A percentile compares a stretch with the other conserved stretches of the same genome.
phyloP scores from a whole-genome alignment of 2,329 filamentous ascomycete genomes.

The Monosporascus cannonballus region DNA sequence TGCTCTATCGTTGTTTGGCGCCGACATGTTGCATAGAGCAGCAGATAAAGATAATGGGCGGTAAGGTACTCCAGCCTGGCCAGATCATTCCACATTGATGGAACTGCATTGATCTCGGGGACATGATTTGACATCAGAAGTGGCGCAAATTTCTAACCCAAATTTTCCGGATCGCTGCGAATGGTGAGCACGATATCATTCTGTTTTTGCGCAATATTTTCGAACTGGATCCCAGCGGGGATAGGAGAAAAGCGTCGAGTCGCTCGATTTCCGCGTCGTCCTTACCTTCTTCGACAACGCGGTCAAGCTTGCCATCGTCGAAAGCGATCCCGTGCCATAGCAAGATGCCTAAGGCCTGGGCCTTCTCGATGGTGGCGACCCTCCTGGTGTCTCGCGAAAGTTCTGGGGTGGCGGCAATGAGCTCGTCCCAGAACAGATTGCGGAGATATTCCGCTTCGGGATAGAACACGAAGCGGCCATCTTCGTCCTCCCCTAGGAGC shows the following conservation, averaged over 20 bases:
- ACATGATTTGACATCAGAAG: too few species aligned
- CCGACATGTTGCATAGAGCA: too few species aligned
- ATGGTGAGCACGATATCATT: slow-evolving; percentile 4
- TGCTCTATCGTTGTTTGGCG: too few species aligned
- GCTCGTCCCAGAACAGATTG: slow-evolving; percentile 41
- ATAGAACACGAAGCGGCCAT: slow-evolving; percentile 37
- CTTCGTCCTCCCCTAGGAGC: slow-evolving; percentile 43
- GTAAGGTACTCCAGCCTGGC: too few species aligned
- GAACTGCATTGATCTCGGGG: too few species aligned
- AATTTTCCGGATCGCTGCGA: slow-evolving; percentile 10
- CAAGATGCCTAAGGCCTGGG: slow-evolving; percentile 48
- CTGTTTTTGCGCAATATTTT: slow-evolving; percentile 2
- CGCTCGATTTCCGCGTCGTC: slow-evolving; percentile 49
- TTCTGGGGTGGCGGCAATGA: slow-evolving; percentile 29
- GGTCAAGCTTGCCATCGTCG: slow-evolving; percentile 52
- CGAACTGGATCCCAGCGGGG: slow-evolving; percentile 1
- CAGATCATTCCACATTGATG: too few species aligned
- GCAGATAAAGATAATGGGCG: too few species aligned
- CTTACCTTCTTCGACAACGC: slow-evolving; percentile 45
- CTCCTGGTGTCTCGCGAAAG: slow-evolving; percentile 19
- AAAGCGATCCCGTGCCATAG: slow-evolving; percentile 61
- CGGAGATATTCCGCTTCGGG: slow-evolving; percentile 36
- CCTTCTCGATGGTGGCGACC: slow-evolving; percentile 31
- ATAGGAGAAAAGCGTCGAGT: slow-evolving; percentile 32
- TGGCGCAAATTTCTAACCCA: slow-evolving; percentile 2